Base-by-base conservation (phyloP, 768 basidiomycete species). In the Antrodiella citrinella region DNA sequence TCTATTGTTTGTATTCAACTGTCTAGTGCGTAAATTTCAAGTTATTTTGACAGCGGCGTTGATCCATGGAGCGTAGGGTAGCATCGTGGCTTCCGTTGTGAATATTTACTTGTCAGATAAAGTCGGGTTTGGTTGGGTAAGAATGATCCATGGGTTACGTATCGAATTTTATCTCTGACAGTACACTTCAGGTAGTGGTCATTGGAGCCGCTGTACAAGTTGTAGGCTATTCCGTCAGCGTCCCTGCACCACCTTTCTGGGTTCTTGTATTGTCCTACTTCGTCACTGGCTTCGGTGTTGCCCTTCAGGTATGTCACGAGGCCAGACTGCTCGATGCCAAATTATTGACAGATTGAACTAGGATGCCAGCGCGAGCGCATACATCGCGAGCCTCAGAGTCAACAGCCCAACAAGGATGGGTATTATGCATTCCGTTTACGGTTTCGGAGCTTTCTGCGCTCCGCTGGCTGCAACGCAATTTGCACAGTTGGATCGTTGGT, bases 391-490 rank as follows among this genome's bases (percentile, higher is more conserved):
- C 41, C 65, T 86, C 5, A 72, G 72, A 51, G 65, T 72, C n/a
- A 73, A 78, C 42, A 60, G 78, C 0, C 73, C 78, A 51, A 61
- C 67, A 0, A 86, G 85, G 60, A 85, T 89, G 81, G 77, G 84
- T 4, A 45, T 88, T 15, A 57, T 85, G 20, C 80, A 84, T 55
- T 80, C 81, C 4, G 69, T 75, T 2, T 86, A 85, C 56, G 83
- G 85, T 20, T 67, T 74, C 1, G 86, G 86, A 2, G 85, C 85
- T 2, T 67, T 86, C 13, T 69, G 69, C 5, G 63, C 89, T 0
- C 91, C 91, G 3, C 73, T 93, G 13, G 80, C 84, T 0, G 76
- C 91, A 0, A 95, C 91, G 0, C 86, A 91, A 51, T 93, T 94
- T 55, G 72, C 86, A 0, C 78, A 80, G 50, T 57, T 78, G 18